Base-by-base conservation (phyloP, 805 yeast genomes). In the Grigorovia transvaalensis region DNA sequence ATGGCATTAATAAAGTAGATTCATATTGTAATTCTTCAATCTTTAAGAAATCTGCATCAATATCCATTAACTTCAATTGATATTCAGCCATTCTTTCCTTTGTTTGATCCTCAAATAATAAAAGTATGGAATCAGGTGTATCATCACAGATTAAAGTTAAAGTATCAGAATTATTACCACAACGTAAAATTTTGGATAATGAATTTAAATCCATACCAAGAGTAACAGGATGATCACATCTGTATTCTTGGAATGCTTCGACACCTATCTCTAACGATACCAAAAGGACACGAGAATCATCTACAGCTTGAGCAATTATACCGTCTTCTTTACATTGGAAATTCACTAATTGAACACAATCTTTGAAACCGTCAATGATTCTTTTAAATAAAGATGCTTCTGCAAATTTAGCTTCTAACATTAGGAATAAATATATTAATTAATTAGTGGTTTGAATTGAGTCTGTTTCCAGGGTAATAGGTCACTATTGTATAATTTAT, bases 361-460 rank as follows among this genome's bases (percentile, higher is more conserved):
- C 99, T 67, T 88, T 87, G 68, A 91, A 85, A 53, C 98, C 83
- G 61, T 93, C 99, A 62, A 90, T 85, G 65, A 90, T 84, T 71
- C 86, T 89, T 73, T 93, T 93, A 67, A 93, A 80, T 58, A 89
- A 79, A 53, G 90, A 78, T 51, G 98, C 96, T 75, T 89, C 90
- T 62, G 85, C 91, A 61, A 93, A 87, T 75, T 89, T 90, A 59
- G 96, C 98, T 81, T 93, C 99, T 74, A 93, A 81, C 98, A 93
- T 93, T 58, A 43, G 68, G 46, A 11, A 11, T 33, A 33, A 5
- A 33, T 33, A 33, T 33, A 11, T 33, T 33, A 11, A 33, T 33
- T 30, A 30, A 11, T 33, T 11, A 8, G 11, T 5, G 38, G 2
- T 8, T 33, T 33, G 15, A 33, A 11, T 11, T 33, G 38, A 33